Conservation (phyloP, 2,329 filamentous ascomycete genomes). For the Colletotrichum scovillei region DNA sequence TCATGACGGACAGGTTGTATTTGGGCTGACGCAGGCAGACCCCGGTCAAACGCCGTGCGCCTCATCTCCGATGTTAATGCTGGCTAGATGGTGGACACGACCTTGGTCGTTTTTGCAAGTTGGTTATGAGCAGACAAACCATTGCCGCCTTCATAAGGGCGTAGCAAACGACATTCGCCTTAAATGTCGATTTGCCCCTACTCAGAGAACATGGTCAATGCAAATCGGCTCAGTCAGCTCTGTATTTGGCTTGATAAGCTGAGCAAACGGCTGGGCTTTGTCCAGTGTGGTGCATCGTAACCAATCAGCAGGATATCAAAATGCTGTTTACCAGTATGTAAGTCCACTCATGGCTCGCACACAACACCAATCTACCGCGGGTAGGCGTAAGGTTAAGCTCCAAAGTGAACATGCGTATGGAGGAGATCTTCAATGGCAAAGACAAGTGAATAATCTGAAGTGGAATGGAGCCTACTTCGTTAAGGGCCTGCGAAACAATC, state of each 20-base stretch:
- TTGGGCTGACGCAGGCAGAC: constrained; percentile 21
- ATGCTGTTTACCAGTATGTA: no score
- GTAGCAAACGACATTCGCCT: background rate
- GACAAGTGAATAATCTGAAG: constrained; percentile 16
- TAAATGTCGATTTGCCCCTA: background rate
- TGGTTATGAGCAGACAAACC: background rate
- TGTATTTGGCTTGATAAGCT: background rate
- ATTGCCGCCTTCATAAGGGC: background rate
- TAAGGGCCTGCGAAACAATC: constrained; percentile 13
- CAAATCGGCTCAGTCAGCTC: background rate
- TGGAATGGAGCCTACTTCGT: constrained; percentile 8
- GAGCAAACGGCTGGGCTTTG: background rate
- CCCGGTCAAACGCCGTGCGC: constrained; percentile 41
- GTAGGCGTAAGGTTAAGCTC: background rate
- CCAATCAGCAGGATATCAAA: background rate
- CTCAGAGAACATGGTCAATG: background rate
- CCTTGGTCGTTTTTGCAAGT: background rate
- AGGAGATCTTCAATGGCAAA: background rate
- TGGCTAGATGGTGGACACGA: constrained; percentile 44
- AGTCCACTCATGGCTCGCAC: background rate
- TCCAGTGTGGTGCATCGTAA: background rate
- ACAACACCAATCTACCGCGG: background rate
- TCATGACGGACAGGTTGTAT: no score
- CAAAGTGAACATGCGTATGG: background rate
- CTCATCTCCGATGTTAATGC: constrained; percentile 54